A percentile compares a stretch with the other conserved stretches of the same genome.
Evolutionary conservation across 768 basidiomycete species (phyloP).

Genomic region (Porpolomopsis calyptriformis): DNA sequence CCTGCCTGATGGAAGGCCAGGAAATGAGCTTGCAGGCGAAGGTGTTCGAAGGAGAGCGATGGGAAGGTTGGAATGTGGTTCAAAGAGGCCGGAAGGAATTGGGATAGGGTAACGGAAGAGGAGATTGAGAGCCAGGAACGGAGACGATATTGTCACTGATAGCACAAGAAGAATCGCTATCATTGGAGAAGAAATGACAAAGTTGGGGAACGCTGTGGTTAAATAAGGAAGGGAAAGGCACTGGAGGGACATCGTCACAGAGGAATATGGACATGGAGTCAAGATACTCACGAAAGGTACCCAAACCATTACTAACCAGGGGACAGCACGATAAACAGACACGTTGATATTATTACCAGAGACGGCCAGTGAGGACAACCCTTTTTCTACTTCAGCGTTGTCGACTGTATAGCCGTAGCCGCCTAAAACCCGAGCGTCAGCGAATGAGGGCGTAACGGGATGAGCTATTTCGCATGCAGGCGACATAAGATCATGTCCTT

Average conservation of each 20-base stretch:
- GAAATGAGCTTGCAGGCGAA: constrained; percentile 25
- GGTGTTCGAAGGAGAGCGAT: constrained; percentile 32
- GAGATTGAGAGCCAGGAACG: constrained; percentile 52
- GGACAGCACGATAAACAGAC: constrained; percentile 41
- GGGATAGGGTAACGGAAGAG: constrained; percentile 52
- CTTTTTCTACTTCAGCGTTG: constrained; percentile 40
- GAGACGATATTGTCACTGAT: constrained; percentile 59
- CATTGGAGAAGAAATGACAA: constrained; percentile 22
- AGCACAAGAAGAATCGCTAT: constrained; percentile 45
- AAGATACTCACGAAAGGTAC: constrained; percentile 48
- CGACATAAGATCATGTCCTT: constrained; percentile 26
- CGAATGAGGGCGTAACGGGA: constrained; percentile 42
- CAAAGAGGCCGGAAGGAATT: constrained; percentile 57
- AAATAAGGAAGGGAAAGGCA: constrained; percentile 56
- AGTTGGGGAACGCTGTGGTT: constrained; percentile 30
- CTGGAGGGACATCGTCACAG: constrained; percentile 23
- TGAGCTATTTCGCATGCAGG: constrained; percentile 30
- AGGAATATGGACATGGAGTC: not conserved
- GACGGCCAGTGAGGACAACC: constrained; percentile 34
- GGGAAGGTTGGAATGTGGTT: constrained; percentile 34
- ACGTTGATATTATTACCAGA: constrained; percentile 42
- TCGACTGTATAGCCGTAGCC: constrained; percentile 54
- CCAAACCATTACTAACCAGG: constrained; percentile 63
- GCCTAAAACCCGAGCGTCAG: constrained; percentile 52
- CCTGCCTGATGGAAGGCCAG: constrained; percentile 24